Percentiles rank a stretch among this genome's conserved stretches.
These are phyloP conservation scores for Pleoardoris graminearum DNA, from an alignment of 2,329 filamentous ascomycete genomes.

Conservation along the genomic window DNA sequence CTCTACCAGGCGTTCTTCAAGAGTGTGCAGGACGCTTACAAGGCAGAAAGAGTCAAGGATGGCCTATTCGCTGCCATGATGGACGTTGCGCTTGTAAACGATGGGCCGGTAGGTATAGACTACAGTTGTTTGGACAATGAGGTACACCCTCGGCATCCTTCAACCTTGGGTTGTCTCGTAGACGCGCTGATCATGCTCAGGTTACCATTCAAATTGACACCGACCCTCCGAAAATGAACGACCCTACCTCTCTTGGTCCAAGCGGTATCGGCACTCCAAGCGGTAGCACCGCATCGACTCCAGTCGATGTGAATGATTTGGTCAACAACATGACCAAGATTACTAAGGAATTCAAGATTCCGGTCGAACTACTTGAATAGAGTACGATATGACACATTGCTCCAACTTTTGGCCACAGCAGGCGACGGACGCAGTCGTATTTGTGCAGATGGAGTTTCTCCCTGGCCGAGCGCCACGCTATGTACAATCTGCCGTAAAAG, in stretches of 20 bases:
- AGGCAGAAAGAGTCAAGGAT: constrained; percentile 78
- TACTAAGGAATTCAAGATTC: constrained; percentile 39
- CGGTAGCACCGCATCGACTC: constrained; percentile 18
- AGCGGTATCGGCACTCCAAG: constrained; percentile 15
- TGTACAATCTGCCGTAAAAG: too few species aligned
- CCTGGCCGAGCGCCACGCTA: too few species aligned
- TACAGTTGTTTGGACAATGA: constrained; percentile 60
- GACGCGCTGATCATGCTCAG: constrained; percentile 31
- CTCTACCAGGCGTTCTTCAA: constrained; percentile 84
- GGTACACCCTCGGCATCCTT: constrained; percentile 50
- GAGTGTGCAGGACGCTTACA: constrained; percentile 73
- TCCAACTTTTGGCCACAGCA: too few species aligned
- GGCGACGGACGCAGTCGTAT: too few species aligned
- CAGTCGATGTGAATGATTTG: constrained; percentile 32
- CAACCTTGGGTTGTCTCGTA: background rate
- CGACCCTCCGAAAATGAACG: constrained; percentile 48
- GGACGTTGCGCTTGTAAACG: constrained; percentile 91
- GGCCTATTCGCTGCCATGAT: constrained; percentile 99
- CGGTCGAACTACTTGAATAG: constrained; percentile 40
- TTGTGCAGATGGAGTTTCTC: too few species aligned
- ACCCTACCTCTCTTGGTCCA: constrained; percentile 23
- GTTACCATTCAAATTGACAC: constrained; percentile 56
- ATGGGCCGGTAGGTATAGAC: constrained; percentile 70
- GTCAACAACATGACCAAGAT: constrained; percentile 38
- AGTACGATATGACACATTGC: background rate